A percentile compares a stretch with the other conserved stretches of the same genome.
phyloP scores from a whole-genome alignment of 371 early-diverging fungal species.

The Nematocida sp. region DNA sequence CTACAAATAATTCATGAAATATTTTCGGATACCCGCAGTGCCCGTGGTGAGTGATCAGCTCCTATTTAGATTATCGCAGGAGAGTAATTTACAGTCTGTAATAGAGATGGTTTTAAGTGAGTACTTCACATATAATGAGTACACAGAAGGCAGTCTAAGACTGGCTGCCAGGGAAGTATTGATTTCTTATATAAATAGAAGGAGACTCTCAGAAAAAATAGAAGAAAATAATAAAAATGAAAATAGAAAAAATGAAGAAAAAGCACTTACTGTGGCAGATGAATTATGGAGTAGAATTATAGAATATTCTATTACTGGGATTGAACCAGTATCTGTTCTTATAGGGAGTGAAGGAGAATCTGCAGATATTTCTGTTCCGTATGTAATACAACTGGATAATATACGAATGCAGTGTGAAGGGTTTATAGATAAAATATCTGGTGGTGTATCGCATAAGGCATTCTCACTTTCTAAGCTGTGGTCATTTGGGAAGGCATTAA shows the following conservation, averaged over 20 bases:
- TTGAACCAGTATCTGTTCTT: neutral
- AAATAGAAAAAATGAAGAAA: neutral
- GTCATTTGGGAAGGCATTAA: conserved; percentile 12
- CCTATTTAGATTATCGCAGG: neutral
- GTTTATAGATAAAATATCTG: conserved; percentile 7
- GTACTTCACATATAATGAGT: neutral
- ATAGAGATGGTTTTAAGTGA: neutral
- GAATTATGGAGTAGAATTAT: neutral
- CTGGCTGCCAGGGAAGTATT: neutral
- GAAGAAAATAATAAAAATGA: neutral
- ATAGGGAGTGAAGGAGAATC: neutral
- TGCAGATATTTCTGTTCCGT: neutral
- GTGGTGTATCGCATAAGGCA: neutral
- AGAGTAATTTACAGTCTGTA: neutral
- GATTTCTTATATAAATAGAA: neutral
- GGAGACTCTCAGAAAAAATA: neutral
- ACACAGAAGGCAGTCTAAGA: neutral
- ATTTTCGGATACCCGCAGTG: conserved; percentile 10
- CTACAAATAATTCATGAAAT: conserved; percentile 29
- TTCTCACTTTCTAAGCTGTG: conserved; percentile 23
- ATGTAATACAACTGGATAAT: neutral
- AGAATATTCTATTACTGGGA: neutral
- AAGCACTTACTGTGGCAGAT: neutral
- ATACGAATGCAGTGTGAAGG: neutral
- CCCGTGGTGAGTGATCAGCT: neutral